These are phyloP conservation scores for Geotrichum histeridarum DNA, from an alignment of 1,139 yeast genomes.

Conservation along the genomic window DNA sequence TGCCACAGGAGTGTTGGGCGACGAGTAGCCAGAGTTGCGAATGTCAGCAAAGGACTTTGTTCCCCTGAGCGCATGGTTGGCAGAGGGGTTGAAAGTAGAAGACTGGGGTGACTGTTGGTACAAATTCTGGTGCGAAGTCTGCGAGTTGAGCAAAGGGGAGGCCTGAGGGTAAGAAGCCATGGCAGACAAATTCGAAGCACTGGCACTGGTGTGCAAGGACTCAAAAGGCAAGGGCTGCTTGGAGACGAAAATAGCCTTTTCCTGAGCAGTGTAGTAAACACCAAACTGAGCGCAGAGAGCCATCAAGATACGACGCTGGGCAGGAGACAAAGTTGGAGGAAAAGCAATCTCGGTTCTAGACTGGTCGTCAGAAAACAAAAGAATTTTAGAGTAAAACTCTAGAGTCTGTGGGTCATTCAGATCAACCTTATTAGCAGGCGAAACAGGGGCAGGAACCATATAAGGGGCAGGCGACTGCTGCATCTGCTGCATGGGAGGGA, in stretches of 20 bases:
- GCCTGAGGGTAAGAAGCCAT: neutral
- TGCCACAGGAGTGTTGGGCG: conserved; percentile 29
- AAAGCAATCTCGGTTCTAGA: conserved; percentile 65
- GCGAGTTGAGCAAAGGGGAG: neutral
- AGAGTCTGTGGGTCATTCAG: conserved; percentile 87
- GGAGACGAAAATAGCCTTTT: conserved; percentile 24
- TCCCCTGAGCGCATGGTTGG: conserved; percentile 39
- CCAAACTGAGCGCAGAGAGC: conserved; percentile 46
- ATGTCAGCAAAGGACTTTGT: conserved; percentile 53
- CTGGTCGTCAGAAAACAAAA: conserved; percentile 74
- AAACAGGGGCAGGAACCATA: conserved; percentile 7
- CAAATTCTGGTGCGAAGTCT: neutral
- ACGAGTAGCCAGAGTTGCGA: conserved; percentile 30
- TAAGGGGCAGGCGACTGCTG: conserved; percentile 18
- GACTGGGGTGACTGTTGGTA: conserved; percentile 1
- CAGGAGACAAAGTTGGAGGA: conserved; percentile 52
- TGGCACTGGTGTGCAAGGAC: neutral
- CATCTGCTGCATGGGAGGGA: neutral
- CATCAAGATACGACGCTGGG: conserved; percentile 58
- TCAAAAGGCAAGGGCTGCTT: conserved; percentile 18
- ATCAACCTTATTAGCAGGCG: conserved; percentile 47
- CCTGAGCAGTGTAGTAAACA: conserved; percentile 36
- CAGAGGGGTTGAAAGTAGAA: neutral
- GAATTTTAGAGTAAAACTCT: conserved; percentile 76
- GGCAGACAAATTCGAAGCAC: neutral